Base-by-base conservation (phyloP, 2,329 filamentous ascomycete species). In the Fusarium keratoplasticum region DNA sequence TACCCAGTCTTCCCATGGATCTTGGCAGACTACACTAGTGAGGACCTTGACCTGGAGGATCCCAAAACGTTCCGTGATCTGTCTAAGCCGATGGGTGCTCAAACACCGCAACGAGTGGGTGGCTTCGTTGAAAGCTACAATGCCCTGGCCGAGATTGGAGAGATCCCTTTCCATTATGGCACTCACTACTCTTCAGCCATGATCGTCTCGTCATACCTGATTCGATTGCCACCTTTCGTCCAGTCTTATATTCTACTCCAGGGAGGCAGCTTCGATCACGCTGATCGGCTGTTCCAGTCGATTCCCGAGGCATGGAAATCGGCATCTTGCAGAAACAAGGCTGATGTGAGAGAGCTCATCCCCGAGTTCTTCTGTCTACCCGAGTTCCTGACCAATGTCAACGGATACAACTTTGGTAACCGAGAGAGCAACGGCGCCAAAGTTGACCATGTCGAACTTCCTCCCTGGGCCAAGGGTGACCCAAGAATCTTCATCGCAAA, bases 1-100 rank as follows among this genome's bases (percentile, higher is more conserved):
- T 99, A 99, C 78, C 96, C 96, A 0, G 95, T 99, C 20, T 99
- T 99, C 74, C 96, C 96, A 0, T 99, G 96, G 96, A 92, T 99
- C 5, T 86, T 99, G 54, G 95, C 96, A 0, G 96, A 99, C 80
- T 99, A 99, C 81, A 96, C 93, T 0, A 98, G 96, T 77, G 93
- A 97, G 20, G 95, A 98, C 80, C 87, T 99, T 13, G 95, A 99
- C 79, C 85, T 99, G 50, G 91, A 91, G 38, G 90, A 98, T 78
- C 95, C 95, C 1, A 90, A 91, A 47, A 94, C 91, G 4, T 99
- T 98, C 83, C 90, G 96, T 72, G 95, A 99, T 79, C 85, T 99
- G 42, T 95, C 95, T 0, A 98, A 97, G 81, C 96, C 96, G 0
- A 99, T 99, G 94, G 97, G 96, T 5, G 95, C 95, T 16, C 96